Percentiles rank a stretch among this genome's conserved stretches.
Evolutionary conservation across 73 alveolate species (phyloP).

Genomic region (Paramecium sonneborni): DNA sequence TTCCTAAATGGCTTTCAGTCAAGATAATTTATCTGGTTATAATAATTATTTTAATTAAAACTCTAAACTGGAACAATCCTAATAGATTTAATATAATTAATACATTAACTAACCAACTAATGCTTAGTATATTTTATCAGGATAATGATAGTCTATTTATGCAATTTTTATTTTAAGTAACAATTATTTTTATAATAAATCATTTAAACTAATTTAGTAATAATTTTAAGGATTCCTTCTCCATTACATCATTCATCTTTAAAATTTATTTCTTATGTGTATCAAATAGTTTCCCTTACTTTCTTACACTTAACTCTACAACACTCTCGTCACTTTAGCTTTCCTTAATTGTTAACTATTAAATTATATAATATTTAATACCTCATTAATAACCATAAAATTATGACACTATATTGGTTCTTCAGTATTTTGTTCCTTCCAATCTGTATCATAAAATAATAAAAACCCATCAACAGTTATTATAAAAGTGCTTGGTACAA

Average conservation of each 20-base stretch:
- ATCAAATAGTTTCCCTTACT: slow-evolving; percentile 6
- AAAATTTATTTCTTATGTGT: slow-evolving; percentile 35
- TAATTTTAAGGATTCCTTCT: background rate
- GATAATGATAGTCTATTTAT: background rate
- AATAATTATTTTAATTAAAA: background rate
- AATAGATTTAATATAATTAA: background rate
- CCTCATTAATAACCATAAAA: background rate
- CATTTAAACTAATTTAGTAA: slow-evolving; percentile 24
- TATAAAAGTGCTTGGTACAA: background rate
- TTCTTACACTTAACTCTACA: background rate
- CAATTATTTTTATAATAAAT: background rate
- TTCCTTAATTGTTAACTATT: slow-evolving; percentile 2
- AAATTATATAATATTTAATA: background rate
- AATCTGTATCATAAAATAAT: slow-evolving; percentile 1
- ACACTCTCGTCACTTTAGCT: background rate
- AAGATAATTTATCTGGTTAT: background rate
- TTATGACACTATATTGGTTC: background rate
- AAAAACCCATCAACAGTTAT: slow-evolving; percentile 53
- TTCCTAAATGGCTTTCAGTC: background rate
- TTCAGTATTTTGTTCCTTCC: background rate
- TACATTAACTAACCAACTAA: background rate
- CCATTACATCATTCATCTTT: background rate
- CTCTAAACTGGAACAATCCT: background rate
- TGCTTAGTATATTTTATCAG: background rate
- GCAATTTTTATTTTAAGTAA: background rate